A percentile compares a stretch with the other conserved stretches of the same genome.
Conservation (phyloP, 164 flowering plant species). For the Kalanchoe fedtschenkoi region DNA sequence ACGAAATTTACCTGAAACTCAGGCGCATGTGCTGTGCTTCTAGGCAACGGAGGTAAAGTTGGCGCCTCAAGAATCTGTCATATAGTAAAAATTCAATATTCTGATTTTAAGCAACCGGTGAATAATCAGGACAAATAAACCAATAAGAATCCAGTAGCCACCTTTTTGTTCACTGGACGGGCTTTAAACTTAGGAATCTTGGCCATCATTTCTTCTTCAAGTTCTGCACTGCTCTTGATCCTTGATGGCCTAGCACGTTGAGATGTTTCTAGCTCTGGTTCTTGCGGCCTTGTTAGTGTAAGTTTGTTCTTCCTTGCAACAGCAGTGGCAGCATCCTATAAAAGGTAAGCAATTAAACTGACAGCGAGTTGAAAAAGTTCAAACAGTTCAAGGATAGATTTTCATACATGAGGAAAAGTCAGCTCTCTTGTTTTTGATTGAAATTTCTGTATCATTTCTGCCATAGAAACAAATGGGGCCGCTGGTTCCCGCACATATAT, state of each 20-base stretch:
- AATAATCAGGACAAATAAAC: neutral
- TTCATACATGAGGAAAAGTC: slow-evolving; percentile 24
- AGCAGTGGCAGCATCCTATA: slow-evolving; percentile 20
- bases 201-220: slow-evolving; percentile 96
- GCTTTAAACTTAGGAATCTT: slow-evolving; percentile 93
- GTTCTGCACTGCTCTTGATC: slow-evolving; percentile 76
- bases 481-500: slow-evolving; percentile 66
- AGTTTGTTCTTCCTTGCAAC: slow-evolving; percentile 49
- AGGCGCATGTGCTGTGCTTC: slow-evolving; percentile 66
- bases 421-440: slow-evolving; percentile 66
- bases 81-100: neutral
- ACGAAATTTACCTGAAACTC: slow-evolving; percentile 64
- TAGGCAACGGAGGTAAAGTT: slow-evolving; percentile 48
- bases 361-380: neutral
- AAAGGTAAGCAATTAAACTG: neutral
- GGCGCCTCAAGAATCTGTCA: slow-evolving; percentile 71
- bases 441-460: slow-evolving; percentile 77
- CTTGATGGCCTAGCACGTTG: slow-evolving; percentile 58
- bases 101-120: neutral
- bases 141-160: neutral
- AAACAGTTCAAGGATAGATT: neutral
- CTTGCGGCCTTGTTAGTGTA: slow-evolving; percentile 72
- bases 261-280: slow-evolving; percentile 77
- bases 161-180: slow-evolving; percentile 87
- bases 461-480: slow-evolving; percentile 67